Conservation (phyloP, 2,329 filamentous ascomycete species). For the Polychaeton citri region DNA sequence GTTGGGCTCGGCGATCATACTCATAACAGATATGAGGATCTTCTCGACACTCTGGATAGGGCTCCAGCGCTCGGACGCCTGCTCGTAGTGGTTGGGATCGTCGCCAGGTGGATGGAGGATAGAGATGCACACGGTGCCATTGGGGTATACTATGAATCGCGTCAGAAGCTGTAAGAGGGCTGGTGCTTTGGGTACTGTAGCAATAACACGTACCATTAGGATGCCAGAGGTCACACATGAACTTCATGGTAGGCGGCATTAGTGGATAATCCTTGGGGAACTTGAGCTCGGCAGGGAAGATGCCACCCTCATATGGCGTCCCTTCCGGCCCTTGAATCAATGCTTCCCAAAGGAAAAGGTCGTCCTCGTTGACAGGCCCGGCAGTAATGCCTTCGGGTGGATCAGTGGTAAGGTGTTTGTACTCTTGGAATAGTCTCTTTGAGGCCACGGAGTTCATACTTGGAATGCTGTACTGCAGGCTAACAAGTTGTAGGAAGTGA, state of each 20-base stretch:
- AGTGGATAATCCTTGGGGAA: conserved; percentile 97
- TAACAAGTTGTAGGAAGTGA: too few relatives aligned
- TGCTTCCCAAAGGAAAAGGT: conserved; percentile 92
- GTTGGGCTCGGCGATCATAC: conserved; percentile 94
- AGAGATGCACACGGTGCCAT: conserved; percentile 91
- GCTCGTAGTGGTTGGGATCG: conserved; percentile 96
- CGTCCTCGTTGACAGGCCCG: conserved; percentile 83
- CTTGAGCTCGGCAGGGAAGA: conserved; percentile 87
- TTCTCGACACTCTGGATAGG: conserved; percentile 97
- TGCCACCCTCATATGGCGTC: conserved; percentile 88
- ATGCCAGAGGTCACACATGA: conserved; percentile 88
- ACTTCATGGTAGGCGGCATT: conserved; percentile 90
- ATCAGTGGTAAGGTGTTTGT: conserved; percentile 83
- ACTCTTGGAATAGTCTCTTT: conserved; percentile 86
- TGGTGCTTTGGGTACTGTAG: too few relatives aligned
- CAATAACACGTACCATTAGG: conserved; percentile 59
- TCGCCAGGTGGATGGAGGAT: conserved; percentile 93
- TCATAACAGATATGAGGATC: conserved; percentile 93
- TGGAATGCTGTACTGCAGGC: too few relatives aligned
- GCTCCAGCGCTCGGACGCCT: conserved; percentile 88
- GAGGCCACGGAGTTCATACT: conserved; percentile 38
- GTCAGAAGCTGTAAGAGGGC: too few relatives aligned
- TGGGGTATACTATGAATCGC: conserved; percentile 59
- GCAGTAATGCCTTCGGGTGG: conserved; percentile 96
- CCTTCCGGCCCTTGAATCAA: conserved; percentile 90